Base-by-base conservation (phyloP, 306 rosid species). In the Cucumis hystrix region DNA sequence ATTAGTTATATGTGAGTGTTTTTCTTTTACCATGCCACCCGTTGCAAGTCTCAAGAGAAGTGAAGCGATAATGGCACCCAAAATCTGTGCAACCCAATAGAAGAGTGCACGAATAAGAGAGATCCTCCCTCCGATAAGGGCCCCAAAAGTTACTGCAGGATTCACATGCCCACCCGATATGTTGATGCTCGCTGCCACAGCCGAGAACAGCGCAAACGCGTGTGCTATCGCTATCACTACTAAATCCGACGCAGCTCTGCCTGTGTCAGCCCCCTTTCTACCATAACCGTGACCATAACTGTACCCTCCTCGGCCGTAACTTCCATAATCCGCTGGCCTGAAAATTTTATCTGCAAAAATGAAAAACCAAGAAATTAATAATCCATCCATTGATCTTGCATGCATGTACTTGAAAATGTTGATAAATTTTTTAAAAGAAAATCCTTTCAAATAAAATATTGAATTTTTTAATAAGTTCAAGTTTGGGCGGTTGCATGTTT, bases 121-220 rank as follows among this genome's bases (percentile, higher is more conserved):
- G 55, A 95, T 84, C 72, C 99, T 88, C 8, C 97, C 98, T 4
- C 97, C 97, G 0, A 95, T 37, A 3, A 95, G 97, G 55, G 92
- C 92, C 67, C 97, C 97, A 8, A 95, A 90, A 10, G 99, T 95
- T 8, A 95, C 97, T 0, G 97, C 99, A 2, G 99, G 99, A 71
- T 95, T 95, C 49, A 95, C 84, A 74, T 95, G 97, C 23, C 97
- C 97, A 8, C 97, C 97, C 3, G 99, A 95, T 5, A 92, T 79
- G 81, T 95, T 96, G 78, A 87, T 82, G 81, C 96, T 91, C 1
- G 93, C 87, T 39, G 97, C 77, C 9, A 95, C 75, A 0, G 97
- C 99, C 0, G 97, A 85, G 79, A 89, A 90, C 25, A 95, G 81
- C 1, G 92, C 83, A 68, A 92, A 88, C 0, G 92, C 97, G 66